A percentile compares a stretch with the other conserved stretches of the same genome.
Conservation (phyloP, 192 early-diverging fungal genomes). For the Kappamyces sp. region DNA sequence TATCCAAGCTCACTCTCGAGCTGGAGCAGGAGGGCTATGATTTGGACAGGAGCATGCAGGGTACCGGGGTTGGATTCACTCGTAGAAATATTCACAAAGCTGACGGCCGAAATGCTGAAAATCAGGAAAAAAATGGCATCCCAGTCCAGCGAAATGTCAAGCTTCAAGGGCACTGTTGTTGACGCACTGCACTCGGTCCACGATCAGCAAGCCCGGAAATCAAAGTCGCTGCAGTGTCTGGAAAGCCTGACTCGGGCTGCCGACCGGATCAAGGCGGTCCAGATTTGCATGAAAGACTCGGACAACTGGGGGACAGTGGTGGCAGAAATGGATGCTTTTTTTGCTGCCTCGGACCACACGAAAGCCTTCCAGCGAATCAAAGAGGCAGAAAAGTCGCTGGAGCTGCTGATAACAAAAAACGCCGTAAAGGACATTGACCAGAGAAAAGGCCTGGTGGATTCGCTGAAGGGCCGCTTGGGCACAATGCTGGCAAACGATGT, state of each 20-base stretch:
- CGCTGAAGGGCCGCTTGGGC: slow-evolving; percentile 58
- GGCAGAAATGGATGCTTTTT: slow-evolving; percentile 59
- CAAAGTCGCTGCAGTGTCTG: too few relatives aligned
- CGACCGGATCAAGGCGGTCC: background rate
- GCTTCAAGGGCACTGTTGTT: too few relatives aligned
- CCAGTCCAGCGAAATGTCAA: too few relatives aligned
- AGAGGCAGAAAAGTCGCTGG: slow-evolving; percentile 61
- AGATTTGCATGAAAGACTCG: slow-evolving; percentile 51
- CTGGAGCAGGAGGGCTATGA: too few relatives aligned
- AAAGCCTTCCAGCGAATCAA: slow-evolving; percentile 54
- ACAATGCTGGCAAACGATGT: slow-evolving; percentile 25
- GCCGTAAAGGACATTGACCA: slow-evolving; percentile 56
- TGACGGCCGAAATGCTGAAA: too few relatives aligned
- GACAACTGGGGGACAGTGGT: slow-evolving; percentile 77
- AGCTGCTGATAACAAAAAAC: slow-evolving; percentile 53
- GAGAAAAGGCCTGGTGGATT: slow-evolving; percentile 43
- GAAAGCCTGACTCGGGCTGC: background rate
- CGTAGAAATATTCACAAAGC: too few relatives aligned
- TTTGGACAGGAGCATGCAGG: too few relatives aligned
- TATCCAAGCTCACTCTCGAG: too few relatives aligned
- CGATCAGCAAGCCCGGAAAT: too few relatives aligned
- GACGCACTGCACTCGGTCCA: too few relatives aligned
- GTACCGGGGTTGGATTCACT: too few relatives aligned
- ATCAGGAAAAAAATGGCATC: too few relatives aligned
- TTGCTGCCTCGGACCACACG: slow-evolving; percentile 56